Evolutionary conservation across 2,329 filamentous ascomycete genomes (phyloP).

Genomic region (Sporothrix dimorphospora): DNA sequence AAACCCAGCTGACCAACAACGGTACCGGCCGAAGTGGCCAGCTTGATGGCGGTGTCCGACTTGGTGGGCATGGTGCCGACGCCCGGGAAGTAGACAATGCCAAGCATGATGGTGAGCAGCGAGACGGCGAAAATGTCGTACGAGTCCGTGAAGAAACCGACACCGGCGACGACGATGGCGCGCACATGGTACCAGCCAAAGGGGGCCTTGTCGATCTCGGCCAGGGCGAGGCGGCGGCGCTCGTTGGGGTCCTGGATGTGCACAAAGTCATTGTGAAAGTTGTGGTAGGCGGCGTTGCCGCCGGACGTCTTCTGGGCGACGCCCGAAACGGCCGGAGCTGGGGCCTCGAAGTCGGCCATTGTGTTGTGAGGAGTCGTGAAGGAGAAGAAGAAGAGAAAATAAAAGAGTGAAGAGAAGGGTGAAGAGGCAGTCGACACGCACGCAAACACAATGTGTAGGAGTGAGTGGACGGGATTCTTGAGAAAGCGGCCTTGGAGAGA

Average conservation of each 20-base stretch:
- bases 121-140: slow-evolving; percentile 83
- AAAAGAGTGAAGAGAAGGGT: background rate
- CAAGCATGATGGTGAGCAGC: slow-evolving; percentile 73
- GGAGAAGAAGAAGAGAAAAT: slow-evolving; percentile 3
- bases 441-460: slow-evolving; percentile 17
- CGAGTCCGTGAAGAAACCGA: slow-evolving; percentile 82
- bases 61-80: slow-evolving; percentile 63
- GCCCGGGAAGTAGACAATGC: slow-evolving; percentile 72
- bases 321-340: slow-evolving; percentile 29
- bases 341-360: slow-evolving; percentile 34
- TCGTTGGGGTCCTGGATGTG: slow-evolving; percentile 73
- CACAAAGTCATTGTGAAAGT: slow-evolving; percentile 61
- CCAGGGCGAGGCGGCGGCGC: slow-evolving; percentile 75
- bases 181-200: slow-evolving; percentile 86
- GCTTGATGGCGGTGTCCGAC: slow-evolving; percentile 82
- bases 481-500: slow-evolving; percentile 24
- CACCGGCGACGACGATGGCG: slow-evolving; percentile 75
- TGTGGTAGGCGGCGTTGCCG: slow-evolving; percentile 73
- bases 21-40: slow-evolving; percentile 80
- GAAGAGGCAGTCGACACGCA: slow-evolving; percentile 19
- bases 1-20: slow-evolving; percentile 83
- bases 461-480: slow-evolving; percentile 18
- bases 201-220: slow-evolving; percentile 78
- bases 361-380: background rate
- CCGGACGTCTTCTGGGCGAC: slow-evolving; percentile 56